A percentile compares a stretch with the other conserved stretches of the same genome.
These are phyloP conservation scores for Lactarius pseudohatsudake DNA, from an alignment of 768 basidiomycete species.

Conservation along the genomic window DNA sequence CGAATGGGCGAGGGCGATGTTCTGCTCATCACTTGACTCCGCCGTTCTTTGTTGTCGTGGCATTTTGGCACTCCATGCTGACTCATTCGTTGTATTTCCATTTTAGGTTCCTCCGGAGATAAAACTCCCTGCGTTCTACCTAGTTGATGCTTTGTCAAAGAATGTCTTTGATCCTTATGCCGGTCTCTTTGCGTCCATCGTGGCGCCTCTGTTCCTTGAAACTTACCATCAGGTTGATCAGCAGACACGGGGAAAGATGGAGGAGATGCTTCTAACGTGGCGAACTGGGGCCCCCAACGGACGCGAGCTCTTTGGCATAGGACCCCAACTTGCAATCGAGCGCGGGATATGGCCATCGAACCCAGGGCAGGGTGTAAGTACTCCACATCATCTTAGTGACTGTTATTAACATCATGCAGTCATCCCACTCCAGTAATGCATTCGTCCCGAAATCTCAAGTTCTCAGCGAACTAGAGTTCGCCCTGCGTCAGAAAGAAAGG, in stretches of 20 bases:
- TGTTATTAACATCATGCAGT: conserved; percentile 8
- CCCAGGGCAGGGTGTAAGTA: conserved; percentile 42
- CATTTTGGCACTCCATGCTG: conserved; percentile 52
- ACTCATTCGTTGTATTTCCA: conserved; percentile 49
- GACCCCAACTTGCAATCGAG: conserved; percentile 82
- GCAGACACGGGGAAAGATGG: conserved; percentile 88
- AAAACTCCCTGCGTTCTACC: conserved; percentile 92
- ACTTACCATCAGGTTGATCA: conserved; percentile 87
- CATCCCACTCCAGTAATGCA: conserved; percentile 41
- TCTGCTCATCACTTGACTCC: conserved; percentile 11
- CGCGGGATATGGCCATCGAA: conserved; percentile 71
- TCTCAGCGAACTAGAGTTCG: conserved; percentile 78
- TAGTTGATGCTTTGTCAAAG: conserved; percentile 96
- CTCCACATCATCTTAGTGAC: background rate
- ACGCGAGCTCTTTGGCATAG: conserved; percentile 80
- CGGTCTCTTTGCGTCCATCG: conserved; percentile 75
- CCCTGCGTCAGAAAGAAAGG: conserved; percentile 78
- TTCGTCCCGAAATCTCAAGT: conserved; percentile 77
- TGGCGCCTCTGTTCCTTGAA: conserved; percentile 81
- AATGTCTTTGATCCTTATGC: conserved; percentile 95
- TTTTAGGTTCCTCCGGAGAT: conserved; percentile 81
- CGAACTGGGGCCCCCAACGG: conserved; percentile 78
- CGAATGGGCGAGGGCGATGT: conserved; percentile 10
- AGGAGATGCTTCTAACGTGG: conserved; percentile 97
- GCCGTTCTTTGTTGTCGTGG: conserved; percentile 25